Conservation (phyloP, 2,329 filamentous ascomycete genomes). For the Chrysoporthe puriensis region DNA sequence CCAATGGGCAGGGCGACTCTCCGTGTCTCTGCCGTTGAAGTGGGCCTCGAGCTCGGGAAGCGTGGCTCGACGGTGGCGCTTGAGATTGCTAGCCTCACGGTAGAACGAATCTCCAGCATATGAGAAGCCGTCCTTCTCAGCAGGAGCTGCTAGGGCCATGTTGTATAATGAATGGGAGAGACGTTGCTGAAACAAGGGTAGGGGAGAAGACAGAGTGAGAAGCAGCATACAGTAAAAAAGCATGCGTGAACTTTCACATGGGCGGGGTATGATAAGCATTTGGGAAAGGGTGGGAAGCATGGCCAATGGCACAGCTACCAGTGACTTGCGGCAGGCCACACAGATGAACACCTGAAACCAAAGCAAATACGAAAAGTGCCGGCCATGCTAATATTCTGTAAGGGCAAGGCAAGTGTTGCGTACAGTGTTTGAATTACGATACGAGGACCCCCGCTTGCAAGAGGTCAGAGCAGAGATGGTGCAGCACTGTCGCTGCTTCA, state of each 20-base stretch:
- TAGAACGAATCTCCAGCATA: conserved; percentile 49
- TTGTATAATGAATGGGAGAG: not conserved
- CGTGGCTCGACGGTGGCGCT: conserved; percentile 51
- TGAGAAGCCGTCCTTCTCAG: conserved; percentile 44
- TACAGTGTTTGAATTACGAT: not conserved
- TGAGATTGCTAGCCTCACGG: conserved; percentile 46
- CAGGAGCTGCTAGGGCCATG: conserved; percentile 36
- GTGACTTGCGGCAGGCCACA: no score
- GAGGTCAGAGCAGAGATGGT: not conserved
- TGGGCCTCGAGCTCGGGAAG: conserved; percentile 48
- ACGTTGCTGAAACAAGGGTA: not conserved
- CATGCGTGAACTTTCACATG: not conserved
- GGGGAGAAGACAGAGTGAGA: not conserved
- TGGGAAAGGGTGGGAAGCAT: not conserved
- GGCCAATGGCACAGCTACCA: no score
- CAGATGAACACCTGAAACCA: no score
- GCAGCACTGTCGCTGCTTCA: not conserved
- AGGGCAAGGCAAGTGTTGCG: not conserved
- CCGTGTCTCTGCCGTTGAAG: conserved; percentile 44
- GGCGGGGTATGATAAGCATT: not conserved
- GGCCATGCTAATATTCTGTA: no score
- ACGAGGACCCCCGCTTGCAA: conserved; percentile 2
- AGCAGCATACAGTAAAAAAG: not conserved
- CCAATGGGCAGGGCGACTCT: conserved; percentile 59
- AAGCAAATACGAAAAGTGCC: no score